Base-by-base conservation (phyloP, 2,329 filamentous ascomycete species). In the Pestalotiopsis sp. region DNA sequence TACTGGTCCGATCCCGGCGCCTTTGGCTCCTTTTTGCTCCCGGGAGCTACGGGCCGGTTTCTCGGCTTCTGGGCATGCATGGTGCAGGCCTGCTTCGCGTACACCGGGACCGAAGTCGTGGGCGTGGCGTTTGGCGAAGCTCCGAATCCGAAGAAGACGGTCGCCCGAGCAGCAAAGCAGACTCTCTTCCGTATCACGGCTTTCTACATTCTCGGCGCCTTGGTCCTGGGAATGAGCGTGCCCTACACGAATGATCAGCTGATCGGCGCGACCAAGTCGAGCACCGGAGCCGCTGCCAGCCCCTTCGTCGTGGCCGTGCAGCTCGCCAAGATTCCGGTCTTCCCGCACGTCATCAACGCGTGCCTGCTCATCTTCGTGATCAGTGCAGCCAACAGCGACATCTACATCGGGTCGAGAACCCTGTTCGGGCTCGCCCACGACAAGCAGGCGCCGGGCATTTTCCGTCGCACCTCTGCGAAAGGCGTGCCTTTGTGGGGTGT, bases 131-230 rank as follows among this genome's bases (percentile, higher is more conserved):
- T 88, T 90, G 76, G 81, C 87, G 1, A 82, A 88, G 70, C 85
- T 86, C 67, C 88, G 87, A 83, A 82, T 58, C 89, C 90, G 1
- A 91, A 85, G 79, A 90, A 90, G 68, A 86, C 86, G 2, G 87
- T 90, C 7, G 90, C 90, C 78, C 89, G 87, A 59, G 91, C 90
- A 31, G 91, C 92, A 79, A 90, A 88, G 74, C 84, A 92, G 67
- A 92, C 90, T 52, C 91, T 92, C 77, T 90, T 87, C 74, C 86
- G 90, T 39, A 80, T 92, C 45, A 88, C 85, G 0, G 74, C 85
- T 0, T 92, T 92, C 79, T 92, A 91, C 78, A 83, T 91, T 20
- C 82, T 90, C 11, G 87, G 89, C 3, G 87, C 88, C 7, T 80
- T 93, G 1, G 84, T 82, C 62, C 84, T 91, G 20, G 88, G 88